phyloP scores from a whole-genome alignment of 1,284 basidiomycete species.

The Quambalaria eucalypti region DNA sequence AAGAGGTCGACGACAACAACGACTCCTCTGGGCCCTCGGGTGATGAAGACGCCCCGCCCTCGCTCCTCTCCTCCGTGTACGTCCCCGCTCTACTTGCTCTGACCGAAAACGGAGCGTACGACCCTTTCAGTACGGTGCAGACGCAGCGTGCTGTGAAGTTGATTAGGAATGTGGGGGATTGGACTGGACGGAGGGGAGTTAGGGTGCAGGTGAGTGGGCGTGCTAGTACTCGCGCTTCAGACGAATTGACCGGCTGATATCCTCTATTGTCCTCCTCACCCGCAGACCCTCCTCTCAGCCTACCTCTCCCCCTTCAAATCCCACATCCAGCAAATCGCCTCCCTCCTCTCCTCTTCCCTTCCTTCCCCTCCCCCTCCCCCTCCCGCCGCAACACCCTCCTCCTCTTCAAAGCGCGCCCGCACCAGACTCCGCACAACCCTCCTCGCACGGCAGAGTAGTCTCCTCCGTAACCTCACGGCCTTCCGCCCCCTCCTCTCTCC shows the following conservation, averaged over 20 bases:
- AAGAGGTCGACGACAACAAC: background rate
- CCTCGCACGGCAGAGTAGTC: too few species aligned
- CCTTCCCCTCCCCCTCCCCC: background rate
- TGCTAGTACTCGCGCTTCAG: background rate
- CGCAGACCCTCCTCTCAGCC: background rate
- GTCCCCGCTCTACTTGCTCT: conserved; percentile 16
- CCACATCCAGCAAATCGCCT: background rate
- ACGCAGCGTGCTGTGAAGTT: conserved; percentile 13
- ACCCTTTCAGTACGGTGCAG: conserved; percentile 19
- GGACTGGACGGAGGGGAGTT: background rate
- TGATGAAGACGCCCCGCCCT: conserved; percentile 28
- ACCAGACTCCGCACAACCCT: too few species aligned
- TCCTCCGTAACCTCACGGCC: background rate
- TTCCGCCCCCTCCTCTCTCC: background rate
- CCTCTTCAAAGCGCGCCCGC: too few species aligned
- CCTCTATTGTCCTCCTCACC: background rate
- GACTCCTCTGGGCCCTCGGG: too few species aligned
- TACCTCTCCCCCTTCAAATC: background rate
- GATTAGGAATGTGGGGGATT: conserved; percentile 13
- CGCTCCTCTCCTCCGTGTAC: conserved; percentile 22
- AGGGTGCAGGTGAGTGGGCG: background rate
- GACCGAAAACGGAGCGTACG: conserved; percentile 16
- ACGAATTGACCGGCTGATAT: background rate
- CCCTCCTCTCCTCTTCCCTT: background rate
- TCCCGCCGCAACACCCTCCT: too few species aligned